Evolutionary conservation across 1,139 yeast genomes (phyloP).

Genomic region (Zygoascus sp.): DNA sequence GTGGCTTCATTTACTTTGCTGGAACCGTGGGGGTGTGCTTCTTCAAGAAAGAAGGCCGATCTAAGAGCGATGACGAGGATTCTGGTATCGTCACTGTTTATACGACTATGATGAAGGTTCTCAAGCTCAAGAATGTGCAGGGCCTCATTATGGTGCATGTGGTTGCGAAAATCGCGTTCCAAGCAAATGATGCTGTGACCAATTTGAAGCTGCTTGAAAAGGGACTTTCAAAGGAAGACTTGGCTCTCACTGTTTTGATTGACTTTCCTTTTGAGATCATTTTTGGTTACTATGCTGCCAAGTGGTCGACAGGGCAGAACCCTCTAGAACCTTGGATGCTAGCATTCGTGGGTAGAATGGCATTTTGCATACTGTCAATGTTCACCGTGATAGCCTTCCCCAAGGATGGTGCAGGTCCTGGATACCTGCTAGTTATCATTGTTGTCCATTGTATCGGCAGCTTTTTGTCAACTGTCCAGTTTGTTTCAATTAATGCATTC

Average conservation of each 20-base stretch:
- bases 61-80: conserved; percentile 32
- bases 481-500: conserved; percentile 90
- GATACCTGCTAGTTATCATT: conserved; percentile 66
- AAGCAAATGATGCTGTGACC: conserved; percentile 94
- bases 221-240: conserved; percentile 89
- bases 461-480: conserved; percentile 91
- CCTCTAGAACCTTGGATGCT: conserved; percentile 84
- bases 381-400: conserved; percentile 73
- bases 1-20: conserved; percentile 69
- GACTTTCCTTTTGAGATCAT: conserved; percentile 95
- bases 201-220: conserved; percentile 86
- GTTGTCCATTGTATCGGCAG: conserved; percentile 80
- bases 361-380: conserved; percentile 75
- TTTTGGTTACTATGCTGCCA: conserved; percentile 93
- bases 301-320: conserved; percentile 77
- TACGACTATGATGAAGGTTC: conserved; percentile 67
- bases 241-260: conserved; percentile 85
- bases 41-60: conserved; percentile 42
- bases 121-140: conserved; percentile 72
- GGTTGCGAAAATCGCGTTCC: conserved; percentile 85
- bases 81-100: conserved; percentile 49
- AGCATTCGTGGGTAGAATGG: conserved; percentile 81
- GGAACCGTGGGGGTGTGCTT: conserved; percentile 60
- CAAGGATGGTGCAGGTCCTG: conserved; percentile 37
- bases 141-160: conserved; percentile 69